A percentile compares a stretch with the other conserved stretches of the same genome.
phyloP scores from a whole-genome alignment of 208 protist genomes.

The Crithidia brevicula region DNA sequence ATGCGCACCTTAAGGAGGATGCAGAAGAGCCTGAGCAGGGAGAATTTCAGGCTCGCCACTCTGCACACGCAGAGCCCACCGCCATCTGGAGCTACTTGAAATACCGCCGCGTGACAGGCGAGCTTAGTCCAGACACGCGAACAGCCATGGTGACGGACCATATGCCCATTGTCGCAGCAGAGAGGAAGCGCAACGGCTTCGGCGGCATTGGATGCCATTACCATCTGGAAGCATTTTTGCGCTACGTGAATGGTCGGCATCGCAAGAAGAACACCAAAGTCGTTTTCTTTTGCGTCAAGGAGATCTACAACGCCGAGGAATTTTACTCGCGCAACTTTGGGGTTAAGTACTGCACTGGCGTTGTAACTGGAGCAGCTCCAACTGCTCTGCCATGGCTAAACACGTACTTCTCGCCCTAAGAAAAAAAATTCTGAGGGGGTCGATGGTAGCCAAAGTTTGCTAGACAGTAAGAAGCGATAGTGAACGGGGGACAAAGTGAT shows the following conservation, averaged over 20 bases:
- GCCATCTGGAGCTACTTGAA: constrained; percentile 3
- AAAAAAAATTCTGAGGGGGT: neutral
- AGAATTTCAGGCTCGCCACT: neutral
- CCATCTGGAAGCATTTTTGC: neutral
- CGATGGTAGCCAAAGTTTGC: constrained; percentile 5
- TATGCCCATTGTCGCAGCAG: neutral
- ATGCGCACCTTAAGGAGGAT: neutral
- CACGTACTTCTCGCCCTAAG: neutral
- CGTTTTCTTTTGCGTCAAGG: constrained; percentile 5
- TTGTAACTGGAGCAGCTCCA: neutral
- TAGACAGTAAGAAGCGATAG: constrained; percentile 2
- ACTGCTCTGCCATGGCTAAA: neutral
- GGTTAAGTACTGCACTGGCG: neutral
- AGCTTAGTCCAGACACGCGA: neutral
- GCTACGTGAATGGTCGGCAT: neutral
- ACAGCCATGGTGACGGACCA: constrained; percentile 4
- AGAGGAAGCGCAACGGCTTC: constrained; percentile 7
- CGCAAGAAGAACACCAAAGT: neutral
- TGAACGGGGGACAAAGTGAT: neutral
- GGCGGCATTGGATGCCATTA: neutral
- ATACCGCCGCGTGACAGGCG: neutral
- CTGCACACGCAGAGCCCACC: constrained; percentile 1
- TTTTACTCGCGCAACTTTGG: constrained; percentile 6
- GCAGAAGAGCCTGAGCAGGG: neutral
- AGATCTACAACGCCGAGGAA: constrained; percentile 1